Base-by-base conservation (phyloP, 805 yeast genomes). In the Candida ipomoeae region DNA sequence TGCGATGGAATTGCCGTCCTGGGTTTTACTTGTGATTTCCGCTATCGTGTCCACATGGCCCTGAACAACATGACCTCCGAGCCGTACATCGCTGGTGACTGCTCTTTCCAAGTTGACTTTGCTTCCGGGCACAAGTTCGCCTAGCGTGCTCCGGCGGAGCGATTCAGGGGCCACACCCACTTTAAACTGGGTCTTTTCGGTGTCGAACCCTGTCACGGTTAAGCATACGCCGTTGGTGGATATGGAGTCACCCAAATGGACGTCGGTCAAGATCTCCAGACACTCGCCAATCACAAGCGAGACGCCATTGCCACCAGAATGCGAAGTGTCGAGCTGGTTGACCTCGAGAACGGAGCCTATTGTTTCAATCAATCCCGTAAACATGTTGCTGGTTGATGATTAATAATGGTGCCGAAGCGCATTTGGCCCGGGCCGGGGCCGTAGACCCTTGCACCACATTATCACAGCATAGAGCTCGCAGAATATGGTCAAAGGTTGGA, bases 61-160 rank as follows among this genome's bases (percentile, higher is more conserved):
- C 62, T 94, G 99, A 2, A 94, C 99, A 55, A 92, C 81, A 67
- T 94, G 99, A 0, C 99, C 99, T 21, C 99, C 99, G 61, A 91
- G 82, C 55, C 99, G 75, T 6, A 83, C 88, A 48, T 87, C 89
- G 13, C 83, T 82, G 73, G 83, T 74, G 32, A 94, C 89, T 0
- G 99, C 99, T 52, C 99, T 77, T 67, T 94, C 99, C 54, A 92
- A 73, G 64, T 94, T 92, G 18, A 94, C 96, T 51, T 75, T 77
- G 17, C 79, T 65, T 1, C 89, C 91, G 2, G 50, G 44, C 20
- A 58, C 63, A 65, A 92, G 77, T 8, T 68, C 67, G 1, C 90
- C 92, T 40, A 94, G 70, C 55, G 87, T 85, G 1, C 96, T 83
- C 54, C 94, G 78, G 53, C 89, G 80, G 36, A 94, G 74, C 0